These are phyloP conservation scores for Zygotorulaspora florentina DNA, from an alignment of 805 yeast species.

Conservation along the genomic window DNA sequence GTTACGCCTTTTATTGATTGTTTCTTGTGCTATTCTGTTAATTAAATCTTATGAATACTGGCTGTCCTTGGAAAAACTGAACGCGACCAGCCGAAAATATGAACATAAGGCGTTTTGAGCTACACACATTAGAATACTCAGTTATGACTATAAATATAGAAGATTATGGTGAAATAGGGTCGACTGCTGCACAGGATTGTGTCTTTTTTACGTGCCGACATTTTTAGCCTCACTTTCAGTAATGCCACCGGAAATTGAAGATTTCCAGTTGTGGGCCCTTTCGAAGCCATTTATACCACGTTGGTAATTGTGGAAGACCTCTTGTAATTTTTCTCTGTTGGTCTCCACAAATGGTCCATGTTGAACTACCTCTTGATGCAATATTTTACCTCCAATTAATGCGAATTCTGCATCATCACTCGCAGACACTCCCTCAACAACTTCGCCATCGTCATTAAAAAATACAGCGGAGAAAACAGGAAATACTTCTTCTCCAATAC, in stretches of 20 bases:
- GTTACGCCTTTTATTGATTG: neutral
- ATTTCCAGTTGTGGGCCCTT: constrained; percentile 56
- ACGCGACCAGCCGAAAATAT: too few relatives aligned
- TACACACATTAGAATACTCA: too few relatives aligned
- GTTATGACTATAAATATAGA: too few relatives aligned
- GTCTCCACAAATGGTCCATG: constrained; percentile 91
- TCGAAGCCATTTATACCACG: constrained; percentile 65
- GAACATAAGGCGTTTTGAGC: too few relatives aligned
- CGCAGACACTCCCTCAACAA: constrained; percentile 51
- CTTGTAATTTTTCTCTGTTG: constrained; percentile 55
- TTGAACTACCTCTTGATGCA: constrained; percentile 75
- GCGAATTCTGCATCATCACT: constrained; percentile 54
- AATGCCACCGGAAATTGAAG: constrained; percentile 38
- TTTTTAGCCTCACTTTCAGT: constrained; percentile 26
- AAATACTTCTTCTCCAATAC: constrained; percentile 41
- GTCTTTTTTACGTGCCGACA: neutral
- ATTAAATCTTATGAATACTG: neutral
- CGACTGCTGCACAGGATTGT: too few relatives aligned
- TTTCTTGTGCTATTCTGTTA: neutral
- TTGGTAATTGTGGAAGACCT: constrained; percentile 73
- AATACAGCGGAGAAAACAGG: constrained; percentile 52
- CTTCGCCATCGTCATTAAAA: constrained; percentile 67
- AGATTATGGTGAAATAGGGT: too few relatives aligned
- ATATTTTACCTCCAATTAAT: constrained; percentile 68
- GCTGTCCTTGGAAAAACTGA: too few relatives aligned